These are phyloP conservation scores for Dioscorea cayenensis DNA, from an alignment of 116 monocot species.

Conservation along the genomic window DNA sequence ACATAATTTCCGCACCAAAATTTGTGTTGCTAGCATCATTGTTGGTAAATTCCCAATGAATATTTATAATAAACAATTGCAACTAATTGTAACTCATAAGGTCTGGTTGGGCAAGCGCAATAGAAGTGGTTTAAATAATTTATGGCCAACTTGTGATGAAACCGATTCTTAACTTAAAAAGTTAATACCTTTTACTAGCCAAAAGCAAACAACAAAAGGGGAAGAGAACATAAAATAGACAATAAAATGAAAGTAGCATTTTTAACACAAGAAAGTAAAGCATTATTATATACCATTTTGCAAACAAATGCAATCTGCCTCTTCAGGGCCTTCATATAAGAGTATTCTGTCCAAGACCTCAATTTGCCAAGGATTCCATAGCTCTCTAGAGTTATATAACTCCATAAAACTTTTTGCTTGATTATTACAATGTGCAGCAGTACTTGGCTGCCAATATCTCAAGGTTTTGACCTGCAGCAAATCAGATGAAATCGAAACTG, in stretches of 20 bases:
- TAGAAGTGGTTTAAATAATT: background rate
- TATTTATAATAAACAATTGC: background rate
- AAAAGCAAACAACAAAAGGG: background rate
- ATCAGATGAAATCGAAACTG: slow-evolving; percentile 46
- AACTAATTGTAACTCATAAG: background rate
- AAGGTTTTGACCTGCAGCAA: slow-evolving; percentile 14
- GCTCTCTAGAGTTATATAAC: slow-evolving; percentile 24
- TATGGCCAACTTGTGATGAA: background rate
- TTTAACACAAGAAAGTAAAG: background rate
- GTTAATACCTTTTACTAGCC: background rate
- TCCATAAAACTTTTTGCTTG: slow-evolving; percentile 17
- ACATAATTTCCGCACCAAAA: background rate
- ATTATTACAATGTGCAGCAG: slow-evolving; percentile 5
- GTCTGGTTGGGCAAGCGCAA: background rate
- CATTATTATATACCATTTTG: slow-evolving; percentile 57
- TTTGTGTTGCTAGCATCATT: background rate
- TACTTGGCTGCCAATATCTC: slow-evolving; percentile 41
- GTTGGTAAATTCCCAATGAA: background rate
- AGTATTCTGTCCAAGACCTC: slow-evolving; percentile 79
- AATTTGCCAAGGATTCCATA: slow-evolving; percentile 56
- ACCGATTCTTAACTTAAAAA: background rate
- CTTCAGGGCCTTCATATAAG: slow-evolving; percentile 66
- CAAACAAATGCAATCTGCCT: slow-evolving; percentile 59
- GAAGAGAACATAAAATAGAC: background rate
- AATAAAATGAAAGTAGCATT: background rate